phyloP scores from a whole-genome alignment of 495 filamentous ascomycete genomes.

The Wilcoxina mikolae region DNA sequence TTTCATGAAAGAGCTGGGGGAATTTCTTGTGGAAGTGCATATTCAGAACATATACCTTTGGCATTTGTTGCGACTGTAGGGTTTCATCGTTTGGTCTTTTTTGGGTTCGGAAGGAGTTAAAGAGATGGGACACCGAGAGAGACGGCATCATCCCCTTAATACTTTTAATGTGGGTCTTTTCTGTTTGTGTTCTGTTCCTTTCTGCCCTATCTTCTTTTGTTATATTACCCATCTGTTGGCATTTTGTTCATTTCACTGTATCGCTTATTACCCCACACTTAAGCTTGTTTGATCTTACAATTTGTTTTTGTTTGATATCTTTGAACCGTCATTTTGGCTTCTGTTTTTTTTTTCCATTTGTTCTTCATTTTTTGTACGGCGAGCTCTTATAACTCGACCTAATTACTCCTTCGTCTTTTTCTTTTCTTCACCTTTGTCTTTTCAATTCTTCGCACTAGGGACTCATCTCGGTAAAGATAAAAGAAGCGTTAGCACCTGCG shows the following conservation, averaged over 20 bases:
- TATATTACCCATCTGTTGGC: not conserved
- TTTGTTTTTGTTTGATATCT: no score
- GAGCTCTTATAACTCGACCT: not conserved
- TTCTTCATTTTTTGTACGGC: slow-evolving; percentile 7
- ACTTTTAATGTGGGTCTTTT: slow-evolving; percentile 6
- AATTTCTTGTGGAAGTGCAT: slow-evolving; percentile 22
- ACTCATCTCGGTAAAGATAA: slow-evolving; percentile 8
- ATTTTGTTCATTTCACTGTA: slow-evolving; percentile 7
- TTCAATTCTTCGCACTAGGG: slow-evolving; percentile 7
- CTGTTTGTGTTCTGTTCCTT: not conserved
- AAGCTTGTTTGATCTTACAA: slow-evolving; percentile 30
- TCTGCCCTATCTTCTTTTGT: not conserved
- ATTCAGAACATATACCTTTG: slow-evolving; percentile 21
- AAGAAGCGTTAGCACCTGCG: slow-evolving; percentile 1
- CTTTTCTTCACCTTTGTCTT: not conserved
- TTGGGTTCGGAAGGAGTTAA: slow-evolving; percentile 3
- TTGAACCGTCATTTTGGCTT: slow-evolving; percentile 17
- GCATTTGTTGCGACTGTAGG: slow-evolving; percentile 16
- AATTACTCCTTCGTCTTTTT: not conserved
- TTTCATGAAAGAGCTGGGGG: slow-evolving; percentile 13
- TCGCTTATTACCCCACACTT: not conserved
- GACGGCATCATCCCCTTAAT: slow-evolving; percentile 6
- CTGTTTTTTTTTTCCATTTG: slow-evolving; percentile 10
- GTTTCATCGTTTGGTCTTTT: slow-evolving; percentile 28
- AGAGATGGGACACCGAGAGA: slow-evolving; percentile 4